These are phyloP conservation scores for Leccinellum rugosiceps DNA, from an alignment of 768 basidiomycete genomes.

Conservation along the genomic window DNA sequence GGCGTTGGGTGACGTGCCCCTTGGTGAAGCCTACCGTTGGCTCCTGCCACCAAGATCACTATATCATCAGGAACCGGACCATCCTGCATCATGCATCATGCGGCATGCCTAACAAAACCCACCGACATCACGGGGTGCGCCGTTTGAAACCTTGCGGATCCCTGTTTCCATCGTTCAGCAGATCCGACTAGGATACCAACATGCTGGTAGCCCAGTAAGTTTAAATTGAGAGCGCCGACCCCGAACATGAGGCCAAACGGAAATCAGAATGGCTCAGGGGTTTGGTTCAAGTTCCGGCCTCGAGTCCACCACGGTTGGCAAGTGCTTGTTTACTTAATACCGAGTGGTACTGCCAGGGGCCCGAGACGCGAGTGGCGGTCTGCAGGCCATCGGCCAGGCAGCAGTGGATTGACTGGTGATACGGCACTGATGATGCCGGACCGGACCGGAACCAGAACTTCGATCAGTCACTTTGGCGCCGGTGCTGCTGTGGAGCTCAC, in stretches of 20 bases:
- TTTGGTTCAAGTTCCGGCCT: background rate
- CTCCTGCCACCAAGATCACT: background rate
- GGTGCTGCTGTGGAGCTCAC: background rate
- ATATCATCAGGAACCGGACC: background rate
- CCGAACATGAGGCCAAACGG: background rate
- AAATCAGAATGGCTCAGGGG: slow-evolving; percentile 4
- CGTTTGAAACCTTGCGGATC: background rate
- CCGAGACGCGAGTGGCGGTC: background rate
- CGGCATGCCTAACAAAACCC: slow-evolving; percentile 1
- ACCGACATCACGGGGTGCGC: background rate
- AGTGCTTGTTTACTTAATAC: background rate
- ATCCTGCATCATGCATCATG: background rate
- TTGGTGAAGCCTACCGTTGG: background rate
- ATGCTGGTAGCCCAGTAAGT: background rate
- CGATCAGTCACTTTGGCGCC: background rate
- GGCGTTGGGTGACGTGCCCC: background rate
- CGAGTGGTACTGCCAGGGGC: background rate
- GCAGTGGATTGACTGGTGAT: background rate
- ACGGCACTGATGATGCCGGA: background rate
- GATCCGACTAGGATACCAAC: background rate
- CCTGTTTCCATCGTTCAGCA: background rate
- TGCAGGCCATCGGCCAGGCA: background rate
- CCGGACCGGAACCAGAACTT: background rate
- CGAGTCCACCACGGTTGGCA: background rate
- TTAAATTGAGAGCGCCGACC: background rate